A percentile compares a stretch with the other conserved stretches of the same genome.
Conservation (phyloP, 2,329 filamentous ascomycete genomes). For the Colletotrichum sidae region DNA sequence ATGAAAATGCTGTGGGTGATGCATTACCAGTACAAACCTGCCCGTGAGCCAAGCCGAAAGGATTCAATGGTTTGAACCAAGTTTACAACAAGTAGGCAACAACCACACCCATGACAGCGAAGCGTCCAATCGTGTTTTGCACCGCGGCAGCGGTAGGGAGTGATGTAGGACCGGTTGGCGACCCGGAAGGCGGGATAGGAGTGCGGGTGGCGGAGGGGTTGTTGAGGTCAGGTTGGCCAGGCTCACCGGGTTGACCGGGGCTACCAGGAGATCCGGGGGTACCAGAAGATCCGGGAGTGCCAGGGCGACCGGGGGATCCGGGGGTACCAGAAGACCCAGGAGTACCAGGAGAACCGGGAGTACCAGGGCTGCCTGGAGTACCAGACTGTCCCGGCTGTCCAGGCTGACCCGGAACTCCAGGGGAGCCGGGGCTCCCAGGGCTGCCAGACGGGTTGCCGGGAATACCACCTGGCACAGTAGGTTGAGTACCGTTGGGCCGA, state of each 20-base stretch:
- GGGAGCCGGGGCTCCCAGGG: conserved; percentile 1
- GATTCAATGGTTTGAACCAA: no score
- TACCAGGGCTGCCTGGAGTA: background rate
- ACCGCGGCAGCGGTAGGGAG: conserved; percentile 44
- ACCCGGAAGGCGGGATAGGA: conserved; percentile 24
- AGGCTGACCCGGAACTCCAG: background rate
- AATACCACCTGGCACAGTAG: background rate
- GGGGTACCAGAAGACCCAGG: background rate
- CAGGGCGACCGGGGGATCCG: conserved; percentile 15
- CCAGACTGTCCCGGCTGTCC: no score
- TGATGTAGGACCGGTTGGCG: conserved; percentile 34
- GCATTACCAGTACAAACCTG: background rate
- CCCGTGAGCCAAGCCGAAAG: no score
- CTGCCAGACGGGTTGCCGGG: background rate
- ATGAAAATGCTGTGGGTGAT: background rate
- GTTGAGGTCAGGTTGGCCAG: background rate
- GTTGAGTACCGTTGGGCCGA: background rate
- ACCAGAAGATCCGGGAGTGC: background rate
- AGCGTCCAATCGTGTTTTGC: conserved; percentile 47
- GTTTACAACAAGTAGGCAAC: conserved; percentile 56
- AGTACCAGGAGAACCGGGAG: background rate
- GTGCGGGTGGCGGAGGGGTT: conserved; percentile 28
- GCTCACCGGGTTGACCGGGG: conserved; percentile 32
- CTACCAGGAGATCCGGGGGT: conserved; percentile 25
- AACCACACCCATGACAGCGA: conserved; percentile 52